Conservation (phyloP, 1,284 basidiomycete species). For the Cryptococcus neoformans region DNA sequence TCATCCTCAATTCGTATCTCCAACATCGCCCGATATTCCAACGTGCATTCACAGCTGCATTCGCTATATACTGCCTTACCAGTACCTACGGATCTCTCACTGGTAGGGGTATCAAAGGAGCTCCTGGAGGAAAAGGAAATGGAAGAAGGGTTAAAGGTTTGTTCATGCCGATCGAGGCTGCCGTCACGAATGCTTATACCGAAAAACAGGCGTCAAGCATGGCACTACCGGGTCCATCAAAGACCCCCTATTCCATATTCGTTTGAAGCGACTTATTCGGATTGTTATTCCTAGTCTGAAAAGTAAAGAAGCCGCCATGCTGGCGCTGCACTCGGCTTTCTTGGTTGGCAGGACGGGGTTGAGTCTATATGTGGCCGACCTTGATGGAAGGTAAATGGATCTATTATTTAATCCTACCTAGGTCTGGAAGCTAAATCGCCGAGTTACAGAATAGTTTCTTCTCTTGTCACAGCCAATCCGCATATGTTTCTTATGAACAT, state of each 20-base stretch:
- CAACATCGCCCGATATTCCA: constrained; percentile 66
- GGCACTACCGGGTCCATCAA: constrained; percentile 51
- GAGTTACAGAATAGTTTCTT: constrained; percentile 76
- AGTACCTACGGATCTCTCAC: constrained; percentile 30
- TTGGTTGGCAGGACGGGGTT: constrained; percentile 86
- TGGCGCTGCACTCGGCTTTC: constrained; percentile 82
- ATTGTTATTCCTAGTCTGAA: constrained; percentile 86
- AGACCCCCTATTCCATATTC: constrained; percentile 83
- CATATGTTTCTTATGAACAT: constrained; percentile 80
- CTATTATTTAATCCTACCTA: constrained; percentile 56
- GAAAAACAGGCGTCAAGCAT: background rate
- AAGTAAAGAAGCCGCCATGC: constrained; percentile 80
- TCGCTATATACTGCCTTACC: constrained; percentile 43
- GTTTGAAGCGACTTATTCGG: constrained; percentile 70
- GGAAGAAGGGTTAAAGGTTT: constrained; percentile 16
- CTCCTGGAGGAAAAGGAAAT: constrained; percentile 9
- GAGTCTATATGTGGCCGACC: constrained; percentile 89
- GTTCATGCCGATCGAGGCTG: background rate
- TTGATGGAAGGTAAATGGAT: constrained; percentile 88
- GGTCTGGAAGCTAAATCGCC: background rate
- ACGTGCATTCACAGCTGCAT: constrained; percentile 56
- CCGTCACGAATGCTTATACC: background rate
- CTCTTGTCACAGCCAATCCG: constrained; percentile 84
- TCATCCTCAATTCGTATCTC: constrained; percentile 52
- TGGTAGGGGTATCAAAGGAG: constrained; percentile 22